Percentiles rank a stretch among this genome's conserved stretches.
phyloP scores from a whole-genome alignment of 1,284 basidiomycete genomes.

The Austroboletus novae-zelandiae region DNA sequence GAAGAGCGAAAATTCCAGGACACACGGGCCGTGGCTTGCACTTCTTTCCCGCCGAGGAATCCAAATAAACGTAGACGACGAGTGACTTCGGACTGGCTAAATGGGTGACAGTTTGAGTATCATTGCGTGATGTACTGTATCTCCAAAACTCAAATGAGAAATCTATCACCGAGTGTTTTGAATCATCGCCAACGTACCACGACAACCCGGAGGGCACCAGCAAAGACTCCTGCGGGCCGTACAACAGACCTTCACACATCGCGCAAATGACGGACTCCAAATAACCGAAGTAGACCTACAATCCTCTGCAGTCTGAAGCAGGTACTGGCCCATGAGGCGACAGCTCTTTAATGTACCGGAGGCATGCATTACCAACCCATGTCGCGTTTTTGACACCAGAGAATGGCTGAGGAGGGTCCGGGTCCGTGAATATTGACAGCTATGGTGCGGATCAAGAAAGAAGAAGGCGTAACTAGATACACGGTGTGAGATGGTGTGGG shows the following conservation, averaged over 20 bases:
- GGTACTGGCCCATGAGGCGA: constrained; percentile 6
- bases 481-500: too few species aligned
- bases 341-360: constrained; percentile 3
- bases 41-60: constrained; percentile 33
- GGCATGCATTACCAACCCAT: constrained; percentile 23
- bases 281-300: constrained; percentile 3
- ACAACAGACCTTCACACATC: constrained; percentile 12
- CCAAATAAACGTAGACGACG: constrained; percentile 30
- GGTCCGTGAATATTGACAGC: constrained; percentile 15
- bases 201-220: constrained; percentile 16
- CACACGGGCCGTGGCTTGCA: constrained; percentile 46
- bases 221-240: constrained; percentile 9
- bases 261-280: neutral
- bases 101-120: constrained; percentile 23
- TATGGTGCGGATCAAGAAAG: too few species aligned
- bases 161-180: neutral
- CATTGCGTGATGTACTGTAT: constrained; percentile 18
- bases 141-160: constrained; percentile 6
- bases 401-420: constrained; percentile 4
- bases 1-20: constrained; percentile 50
- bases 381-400: constrained; percentile 13
- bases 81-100: constrained; percentile 22
- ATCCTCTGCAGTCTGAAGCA: constrained; percentile 17
- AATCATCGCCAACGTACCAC: constrained; percentile 18
- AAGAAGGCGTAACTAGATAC: too few species aligned